Base-by-base conservation (phyloP, 2,329 filamentous ascomycete genomes). In the Colletotrichum brevisporum region DNA sequence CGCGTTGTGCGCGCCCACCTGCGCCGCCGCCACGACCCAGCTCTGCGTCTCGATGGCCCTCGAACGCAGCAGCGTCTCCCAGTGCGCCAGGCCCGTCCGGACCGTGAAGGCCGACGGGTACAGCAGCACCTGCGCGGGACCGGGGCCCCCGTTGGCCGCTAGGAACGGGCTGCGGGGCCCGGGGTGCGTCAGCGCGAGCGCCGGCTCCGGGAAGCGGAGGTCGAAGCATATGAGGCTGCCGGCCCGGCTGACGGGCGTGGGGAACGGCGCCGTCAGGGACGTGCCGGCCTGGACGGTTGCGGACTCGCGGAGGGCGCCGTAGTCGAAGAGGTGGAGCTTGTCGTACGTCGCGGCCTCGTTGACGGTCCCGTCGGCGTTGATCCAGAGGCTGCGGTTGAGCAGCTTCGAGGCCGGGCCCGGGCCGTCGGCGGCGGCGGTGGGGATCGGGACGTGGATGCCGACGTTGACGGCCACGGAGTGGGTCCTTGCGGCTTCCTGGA, bases 51-150 rank as follows among this genome's bases (percentile, higher is more conserved):
- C 95, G 69, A 98, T 94, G 10, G 95, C 95, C 54, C 95, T 85
- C 4, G 94, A 90, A 31, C 93, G 85, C 15, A 98, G 83, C 6
- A 98, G 82, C 2, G 89, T 84, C 75, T 94, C 90, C 95, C 95
- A 98, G 81, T 98, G 95, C 1, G 93, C 93, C 65, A 85, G 86
- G 0, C 95, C 95, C 0, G 95, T 98, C 1, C 92, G 90, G 0
- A 97, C 87, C 0, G 95, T 97, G 77, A 98, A 98, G 4, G 95
- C 95, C 6, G 93, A 95, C 0, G 95, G 95, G 76, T 95, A 98
- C 0, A 94, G 90, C 57, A 98, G 83, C 61, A 97, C 83, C 71
- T 97, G 90, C 2, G 94, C 94, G 5, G 80, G 82, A 31, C 68
- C 73, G 24, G 62, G 66, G 43, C 56, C 72, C 77, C 77, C 24